Conservation (phyloP, 257 asterid genomes). For the Solanum bulbocastanum region DNA sequence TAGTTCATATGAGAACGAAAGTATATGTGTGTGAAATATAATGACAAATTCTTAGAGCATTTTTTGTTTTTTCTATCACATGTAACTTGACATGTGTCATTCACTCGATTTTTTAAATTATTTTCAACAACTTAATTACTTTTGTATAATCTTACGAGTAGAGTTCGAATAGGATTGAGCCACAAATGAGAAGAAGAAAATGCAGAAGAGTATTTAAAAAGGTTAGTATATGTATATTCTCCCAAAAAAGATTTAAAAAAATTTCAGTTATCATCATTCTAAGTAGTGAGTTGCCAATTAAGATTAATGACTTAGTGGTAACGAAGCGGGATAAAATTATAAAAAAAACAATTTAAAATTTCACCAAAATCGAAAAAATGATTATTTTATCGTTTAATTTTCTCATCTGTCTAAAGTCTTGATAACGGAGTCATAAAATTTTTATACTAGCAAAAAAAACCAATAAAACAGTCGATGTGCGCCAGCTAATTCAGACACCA, state of each 20-base stretch:
- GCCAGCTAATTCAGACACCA: neutral
- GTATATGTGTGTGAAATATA: neutral
- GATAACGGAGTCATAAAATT: fast-evolving
- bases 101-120: too few relatives aligned
- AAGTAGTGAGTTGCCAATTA: neutral
- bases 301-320: neutral
- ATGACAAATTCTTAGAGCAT: neutral
- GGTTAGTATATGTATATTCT: neutral
- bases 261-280: neutral
- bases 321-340: neutral
- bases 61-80: neutral
- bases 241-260: neutral
- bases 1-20: neutral
- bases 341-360: neutral
- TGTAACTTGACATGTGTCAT: too few relatives aligned
- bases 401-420: neutral
- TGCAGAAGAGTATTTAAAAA: neutral
- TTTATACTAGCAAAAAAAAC: neutral
- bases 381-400: neutral
- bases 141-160: too few relatives aligned
- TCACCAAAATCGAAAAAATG: neutral
- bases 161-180: neutral
- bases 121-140: too few relatives aligned
- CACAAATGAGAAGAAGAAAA: neutral
- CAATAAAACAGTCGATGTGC: neutral